Evolutionary conservation across 1,284 basidiomycete genomes (phyloP).

Genomic region (Erythrobasidium hasegawianum): DNA sequence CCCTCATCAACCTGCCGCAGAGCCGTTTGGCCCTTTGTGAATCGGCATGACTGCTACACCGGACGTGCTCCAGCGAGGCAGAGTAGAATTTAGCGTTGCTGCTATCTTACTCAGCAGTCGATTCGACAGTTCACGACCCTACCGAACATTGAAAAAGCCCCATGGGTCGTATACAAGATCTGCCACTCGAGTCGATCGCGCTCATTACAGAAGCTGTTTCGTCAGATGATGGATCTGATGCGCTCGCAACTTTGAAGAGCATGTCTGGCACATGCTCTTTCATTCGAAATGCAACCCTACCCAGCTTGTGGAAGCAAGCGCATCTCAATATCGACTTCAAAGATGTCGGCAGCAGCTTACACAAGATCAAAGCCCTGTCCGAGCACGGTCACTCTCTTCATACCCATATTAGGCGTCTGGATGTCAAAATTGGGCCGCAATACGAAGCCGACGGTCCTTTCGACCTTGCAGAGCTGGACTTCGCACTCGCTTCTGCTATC

Average conservation of each 20-base stretch:
- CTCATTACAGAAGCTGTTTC: not conserved
- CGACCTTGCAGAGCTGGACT: slow-evolving; percentile 1
- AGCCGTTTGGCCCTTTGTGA: no score
- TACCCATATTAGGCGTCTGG: not conserved
- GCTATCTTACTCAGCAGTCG: no score
- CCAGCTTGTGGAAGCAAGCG: not conserved
- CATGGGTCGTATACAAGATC: not conserved
- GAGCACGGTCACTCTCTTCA: not conserved
- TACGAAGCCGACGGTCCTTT: not conserved
- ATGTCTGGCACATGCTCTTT: not conserved
- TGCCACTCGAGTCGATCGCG: not conserved
- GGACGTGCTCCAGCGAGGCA: no score
- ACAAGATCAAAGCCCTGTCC: not conserved
- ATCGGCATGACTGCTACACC: no score
- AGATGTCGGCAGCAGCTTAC: not conserved
- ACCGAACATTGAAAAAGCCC: no score
- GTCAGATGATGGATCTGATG: not conserved
- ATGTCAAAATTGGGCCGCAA: not conserved
- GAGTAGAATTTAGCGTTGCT: no score
- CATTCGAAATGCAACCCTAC: not conserved
- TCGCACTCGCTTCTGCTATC: not conserved
- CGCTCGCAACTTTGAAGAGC: not conserved
- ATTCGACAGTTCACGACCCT: no score
- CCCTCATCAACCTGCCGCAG: no score
- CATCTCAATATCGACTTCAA: not conserved